Base-by-base conservation (phyloP, 257 asterid species). In the Solanum virginianum region DNA sequence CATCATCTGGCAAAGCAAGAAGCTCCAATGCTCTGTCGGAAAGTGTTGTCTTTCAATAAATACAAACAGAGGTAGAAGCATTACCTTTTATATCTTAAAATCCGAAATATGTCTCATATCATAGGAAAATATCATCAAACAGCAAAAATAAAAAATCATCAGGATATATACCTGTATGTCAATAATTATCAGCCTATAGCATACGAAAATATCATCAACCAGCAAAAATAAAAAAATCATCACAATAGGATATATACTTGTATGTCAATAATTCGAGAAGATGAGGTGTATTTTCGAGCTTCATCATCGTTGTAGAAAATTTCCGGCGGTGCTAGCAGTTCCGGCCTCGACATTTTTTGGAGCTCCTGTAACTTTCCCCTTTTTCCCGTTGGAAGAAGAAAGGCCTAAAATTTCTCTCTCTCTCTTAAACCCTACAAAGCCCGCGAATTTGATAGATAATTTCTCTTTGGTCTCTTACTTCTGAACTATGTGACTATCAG, bases 321-420 rank as follows among this genome's bases (percentile, higher is more conserved):
- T 91, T 96, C 99, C 56, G 98, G 99, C 83, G 99, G 99, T 85
- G 99, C 98, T 92, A 90, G 94, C 41, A 94, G 91, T 91, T 96
- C 99, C 18, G 99, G 99, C 60, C 98, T 91, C 39, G 98, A 93
- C 82, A 51, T 77, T 26, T 77, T 26, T 15, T 16, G 51, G 24
- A 75, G 9, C 14, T 24, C 45, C 15, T 6, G 59, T 10, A 2
- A 75, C 2, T 5, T 24, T 5, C 45, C 8, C 14, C 8, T 49
- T 24, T 24, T 75, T 51, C 41, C 7, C 6, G 1, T 36, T 9
- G 8, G 24, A 26, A 49, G 16, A 24, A 49, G 45, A 51, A 26
- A 77, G 26, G 45, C 63, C 10, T 24, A 77, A 15, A 24, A 24
- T 26, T 24, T 70, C 14, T 41, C 32, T 71, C 14, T 71, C 14